phyloP scores from a whole-genome alignment of 2,329 filamentous ascomycete genomes.

The Venturia nashicola region DNA sequence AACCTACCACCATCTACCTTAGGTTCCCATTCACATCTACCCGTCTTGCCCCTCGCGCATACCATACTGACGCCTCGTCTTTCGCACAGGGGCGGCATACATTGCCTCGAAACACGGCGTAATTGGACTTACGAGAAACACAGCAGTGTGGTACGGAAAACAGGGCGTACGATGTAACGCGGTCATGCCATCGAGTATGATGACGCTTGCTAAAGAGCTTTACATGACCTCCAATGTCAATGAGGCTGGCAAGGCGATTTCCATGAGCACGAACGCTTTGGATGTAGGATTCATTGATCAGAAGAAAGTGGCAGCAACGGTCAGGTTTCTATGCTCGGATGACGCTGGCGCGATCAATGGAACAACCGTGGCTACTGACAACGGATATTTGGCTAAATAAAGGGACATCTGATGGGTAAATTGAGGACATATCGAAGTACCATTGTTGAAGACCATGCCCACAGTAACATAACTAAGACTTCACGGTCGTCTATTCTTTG shows the following conservation, averaged over 20 bases:
- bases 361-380: background rate
- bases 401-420: background rate
- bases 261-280: background rate
- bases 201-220: too few species aligned
- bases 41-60: background rate
- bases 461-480: too few species aligned
- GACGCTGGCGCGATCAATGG: background rate
- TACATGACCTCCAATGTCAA: background rate
- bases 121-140: conserved; percentile 9
- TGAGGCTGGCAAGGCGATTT: background rate
- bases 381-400: background rate
- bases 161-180: conserved; percentile 4
- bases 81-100: conserved; percentile 2
- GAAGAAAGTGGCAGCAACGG: conserved; percentile 1
- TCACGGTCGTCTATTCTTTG: too few species aligned
- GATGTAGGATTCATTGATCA: background rate
- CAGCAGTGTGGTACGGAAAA: conserved; percentile 2
- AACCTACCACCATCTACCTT: too few species aligned
- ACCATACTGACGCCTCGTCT: background rate
- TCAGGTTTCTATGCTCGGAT: background rate
- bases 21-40: too few species aligned
- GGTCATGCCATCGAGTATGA: background rate
- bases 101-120: conserved; percentile 9
- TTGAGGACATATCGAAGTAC: too few species aligned
- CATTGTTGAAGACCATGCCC: too few species aligned